Percentiles rank a stretch among this genome's conserved stretches.
phyloP scores from a whole-genome alignment of 208 protist species.

The Leptomonas pyrrhocoris region DNA sequence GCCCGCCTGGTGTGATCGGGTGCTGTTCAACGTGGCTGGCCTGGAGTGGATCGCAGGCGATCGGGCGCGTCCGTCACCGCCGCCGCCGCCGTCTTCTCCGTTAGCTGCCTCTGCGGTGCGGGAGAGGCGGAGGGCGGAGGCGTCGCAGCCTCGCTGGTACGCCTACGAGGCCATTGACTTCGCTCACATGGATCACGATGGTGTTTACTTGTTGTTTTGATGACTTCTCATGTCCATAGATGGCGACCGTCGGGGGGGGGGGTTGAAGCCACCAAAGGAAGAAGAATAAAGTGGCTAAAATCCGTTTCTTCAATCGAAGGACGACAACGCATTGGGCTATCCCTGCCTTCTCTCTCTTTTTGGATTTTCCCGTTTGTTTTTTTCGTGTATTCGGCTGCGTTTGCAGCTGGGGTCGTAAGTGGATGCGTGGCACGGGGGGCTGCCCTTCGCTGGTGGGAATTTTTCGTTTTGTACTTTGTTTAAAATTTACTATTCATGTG shows the following conservation, averaged over 20 bases:
- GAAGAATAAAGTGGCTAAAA: no score
- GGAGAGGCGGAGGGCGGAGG: background rate
- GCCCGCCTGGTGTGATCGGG: constrained; percentile 88
- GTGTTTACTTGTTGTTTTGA: constrained; percentile 59
- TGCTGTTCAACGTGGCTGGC: constrained; percentile 76
- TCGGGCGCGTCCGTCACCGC: constrained; percentile 14
- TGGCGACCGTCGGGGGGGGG: no score
- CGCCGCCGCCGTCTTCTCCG: background rate
- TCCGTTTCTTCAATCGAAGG: no score
- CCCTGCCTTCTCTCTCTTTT: no score
- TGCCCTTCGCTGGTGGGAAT: no score
- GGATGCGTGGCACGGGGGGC: no score
- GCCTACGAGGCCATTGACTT: constrained; percentile 61
- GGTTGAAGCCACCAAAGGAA: background rate
- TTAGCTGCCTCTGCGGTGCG: background rate
- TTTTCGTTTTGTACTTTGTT: no score
- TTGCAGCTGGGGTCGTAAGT: no score
- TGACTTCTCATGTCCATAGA: no score
- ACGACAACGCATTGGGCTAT: no score
- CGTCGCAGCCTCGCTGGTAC: constrained; percentile 27
- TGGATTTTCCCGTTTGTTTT: background rate
- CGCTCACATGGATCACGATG: constrained; percentile 78
- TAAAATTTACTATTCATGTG: no score
- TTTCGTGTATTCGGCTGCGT: no score
- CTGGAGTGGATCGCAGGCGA: constrained; percentile 64